Evolutionary conservation across 768 basidiomycete species (phyloP), one percentile per base, ranked within the genome.

Genomic region (Tricholoma bakamatsutake): DNA sequence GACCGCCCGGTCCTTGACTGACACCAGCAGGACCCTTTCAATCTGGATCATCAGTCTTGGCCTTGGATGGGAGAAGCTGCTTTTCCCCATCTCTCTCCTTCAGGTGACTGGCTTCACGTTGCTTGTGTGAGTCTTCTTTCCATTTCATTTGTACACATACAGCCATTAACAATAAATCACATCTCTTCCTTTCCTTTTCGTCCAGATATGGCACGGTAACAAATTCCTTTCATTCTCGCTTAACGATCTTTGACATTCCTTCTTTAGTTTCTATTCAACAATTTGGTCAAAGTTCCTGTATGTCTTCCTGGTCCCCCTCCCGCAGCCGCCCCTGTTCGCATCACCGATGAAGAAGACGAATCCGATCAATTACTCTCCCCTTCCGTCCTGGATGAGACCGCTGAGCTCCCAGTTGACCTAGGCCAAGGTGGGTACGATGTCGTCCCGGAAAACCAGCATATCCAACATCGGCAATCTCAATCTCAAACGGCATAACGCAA

Each of bases 11-110:
- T 89, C 87, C 53, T 78, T 97, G 55, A 90, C 93, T 35, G 97
- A 99, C 70, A 95, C 94, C 5, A 97, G 93, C 73, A 81, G 97
- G 63, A 98, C 97, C 1, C 78, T 98, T 52, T 82, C 83, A n/a
- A 98, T 99, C 67, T 99, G 97, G 97, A 73, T 95, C 60, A 75
- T 99, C 64, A 93, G 90, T 66, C 78, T 97, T 51, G 84, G 80
- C 1, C 72, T 97, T 24, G 93, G 95, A 4, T 98, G 95, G 95
- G 95, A 98, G 72, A 78, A 76, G 57, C 75, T 98, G 33, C 62
- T 90, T 21, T 90, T 83, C 73, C 93, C 93, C 5, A 82, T 88
- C 58, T 90, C 90, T 1, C 66, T 93, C 52, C 68, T 95, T 11
- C 93, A 96, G 69, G 82, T 96, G 53, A 62, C 80, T 17, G 93